Conservation (phyloP, 495 filamentous ascomycete species). For the Penicillium psychrofluorescens region DNA sequence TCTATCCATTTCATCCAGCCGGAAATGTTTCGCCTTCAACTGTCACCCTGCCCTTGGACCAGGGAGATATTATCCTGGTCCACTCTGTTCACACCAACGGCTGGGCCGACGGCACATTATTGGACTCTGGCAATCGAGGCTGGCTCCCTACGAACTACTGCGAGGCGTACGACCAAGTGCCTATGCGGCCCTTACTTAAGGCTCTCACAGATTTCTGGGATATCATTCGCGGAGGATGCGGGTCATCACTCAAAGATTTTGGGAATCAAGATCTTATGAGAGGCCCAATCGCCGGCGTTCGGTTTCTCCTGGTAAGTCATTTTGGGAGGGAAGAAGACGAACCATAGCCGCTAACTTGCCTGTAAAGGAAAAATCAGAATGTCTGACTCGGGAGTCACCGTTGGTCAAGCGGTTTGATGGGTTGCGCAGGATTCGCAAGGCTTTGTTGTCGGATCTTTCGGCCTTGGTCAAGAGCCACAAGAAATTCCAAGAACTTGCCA, state of each 20-base stretch:
- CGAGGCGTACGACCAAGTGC: conserved; percentile 81
- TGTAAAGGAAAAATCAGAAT: conserved; percentile 73
- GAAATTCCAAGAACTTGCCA: conserved; percentile 60
- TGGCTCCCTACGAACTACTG: conserved; percentile 99
- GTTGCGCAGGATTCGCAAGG: conserved; percentile 77
- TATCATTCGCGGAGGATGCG: conserved; percentile 62
- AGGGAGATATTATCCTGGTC: conserved; percentile 87
- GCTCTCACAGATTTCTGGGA: conserved; percentile 92
- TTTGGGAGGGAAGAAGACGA: not conserved
- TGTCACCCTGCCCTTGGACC: conserved; percentile 79
- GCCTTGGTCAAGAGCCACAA: conserved; percentile 83
- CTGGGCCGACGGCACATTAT: conserved; percentile 96
- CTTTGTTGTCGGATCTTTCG: conserved; percentile 80
- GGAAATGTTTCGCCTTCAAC: conserved; percentile 65
- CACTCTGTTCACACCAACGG: conserved; percentile 98
- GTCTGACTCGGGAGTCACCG: conserved; percentile 72
- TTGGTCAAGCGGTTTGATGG: conserved; percentile 66
- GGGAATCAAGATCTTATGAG: conserved; percentile 85
- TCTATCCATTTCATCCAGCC: conserved; percentile 83
- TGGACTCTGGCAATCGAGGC: conserved; percentile 80
- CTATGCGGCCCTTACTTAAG: conserved; percentile 77
- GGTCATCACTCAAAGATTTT: conserved; percentile 63
- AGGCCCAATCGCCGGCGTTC: conserved; percentile 86
- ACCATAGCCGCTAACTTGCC: not conserved
- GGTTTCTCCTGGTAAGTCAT: conserved; percentile 72